A percentile compares a stretch with the other conserved stretches of the same genome.
Conservation (phyloP, 495 filamentous ascomycete genomes). For the Tuber umbilicatum region DNA sequence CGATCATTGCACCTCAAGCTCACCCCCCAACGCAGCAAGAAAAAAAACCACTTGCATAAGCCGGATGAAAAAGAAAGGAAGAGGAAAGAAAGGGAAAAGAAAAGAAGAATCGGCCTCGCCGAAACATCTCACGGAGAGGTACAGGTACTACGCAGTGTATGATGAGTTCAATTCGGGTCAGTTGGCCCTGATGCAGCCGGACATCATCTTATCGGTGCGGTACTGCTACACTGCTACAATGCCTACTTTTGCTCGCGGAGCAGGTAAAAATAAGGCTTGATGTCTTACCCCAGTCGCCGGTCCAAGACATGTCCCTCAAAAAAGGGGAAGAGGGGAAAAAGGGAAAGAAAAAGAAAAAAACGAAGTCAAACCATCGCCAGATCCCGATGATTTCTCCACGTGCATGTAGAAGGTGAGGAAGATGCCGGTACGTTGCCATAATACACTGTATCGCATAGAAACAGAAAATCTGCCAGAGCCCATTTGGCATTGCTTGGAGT, state of each 20-base stretch:
- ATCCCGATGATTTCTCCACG: neutral
- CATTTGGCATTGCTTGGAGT: neutral
- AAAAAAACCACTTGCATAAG: neutral
- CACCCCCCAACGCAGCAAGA: neutral
- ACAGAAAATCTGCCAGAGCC: neutral
- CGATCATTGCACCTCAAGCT: neutral
- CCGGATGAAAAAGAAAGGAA: slow-evolving; percentile 8
- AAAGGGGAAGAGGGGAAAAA: neutral
- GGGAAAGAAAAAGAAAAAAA: neutral
- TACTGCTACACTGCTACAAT: neutral
- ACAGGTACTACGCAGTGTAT: neutral
- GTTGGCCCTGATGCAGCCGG: neutral
- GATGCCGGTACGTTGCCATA: neutral
- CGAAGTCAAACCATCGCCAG: neutral
- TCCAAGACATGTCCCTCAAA: neutral
- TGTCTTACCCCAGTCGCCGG: neutral
- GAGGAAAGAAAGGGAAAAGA: slow-evolving; percentile 7
- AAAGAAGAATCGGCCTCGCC: slow-evolving; percentile 12
- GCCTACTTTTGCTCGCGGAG: neutral
- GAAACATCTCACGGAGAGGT: slow-evolving; percentile 5
- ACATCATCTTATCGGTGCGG: neutral
- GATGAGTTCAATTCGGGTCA: neutral
- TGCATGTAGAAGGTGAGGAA: neutral
- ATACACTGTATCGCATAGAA: neutral
- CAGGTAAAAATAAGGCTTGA: neutral